phyloP scores from a whole-genome alignment of 768 basidiomycete genomes.

The Tylopilus rubrobrunneus region DNA sequence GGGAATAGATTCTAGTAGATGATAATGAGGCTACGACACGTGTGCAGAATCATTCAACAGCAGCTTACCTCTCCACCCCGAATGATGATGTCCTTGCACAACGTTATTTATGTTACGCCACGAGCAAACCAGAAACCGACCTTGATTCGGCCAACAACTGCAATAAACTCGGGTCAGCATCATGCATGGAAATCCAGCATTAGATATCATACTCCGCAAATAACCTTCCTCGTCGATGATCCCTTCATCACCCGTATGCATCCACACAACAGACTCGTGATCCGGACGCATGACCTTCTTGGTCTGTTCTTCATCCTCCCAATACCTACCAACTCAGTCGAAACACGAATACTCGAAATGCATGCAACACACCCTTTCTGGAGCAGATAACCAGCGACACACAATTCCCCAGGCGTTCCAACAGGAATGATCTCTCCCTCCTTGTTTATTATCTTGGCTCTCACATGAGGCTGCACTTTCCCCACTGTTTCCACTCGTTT shows the following conservation, averaged over 20 bases:
- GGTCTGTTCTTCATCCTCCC: slow-evolving; percentile 71
- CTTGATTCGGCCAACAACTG: slow-evolving; percentile 80
- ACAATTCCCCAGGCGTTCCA: slow-evolving; percentile 70
- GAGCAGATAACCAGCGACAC: slow-evolving; percentile 69
- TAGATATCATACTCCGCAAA: slow-evolving; percentile 50
- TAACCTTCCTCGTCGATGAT: slow-evolving; percentile 83
- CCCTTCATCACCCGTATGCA: slow-evolving; percentile 81
- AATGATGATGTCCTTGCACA: slow-evolving; percentile 70
- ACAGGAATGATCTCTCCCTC: slow-evolving; percentile 65
- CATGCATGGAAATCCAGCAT: neutral
- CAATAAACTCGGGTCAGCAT: neutral
- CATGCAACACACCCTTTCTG: slow-evolving; percentile 61
- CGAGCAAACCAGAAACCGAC: slow-evolving; percentile 30
- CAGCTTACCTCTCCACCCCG: slow-evolving; percentile 72
- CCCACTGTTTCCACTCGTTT: slow-evolving; percentile 85
- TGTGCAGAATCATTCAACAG: neutral
- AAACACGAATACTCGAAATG: neutral
- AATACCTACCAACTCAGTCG: slow-evolving; percentile 49
- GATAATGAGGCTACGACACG: neutral
- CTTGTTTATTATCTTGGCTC: slow-evolving; percentile 46
- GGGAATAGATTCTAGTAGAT: slow-evolving; percentile 70
- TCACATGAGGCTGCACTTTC: slow-evolving; percentile 66
- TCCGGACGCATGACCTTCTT: slow-evolving; percentile 49
- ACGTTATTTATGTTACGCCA: slow-evolving; percentile 1
- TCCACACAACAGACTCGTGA: slow-evolving; percentile 61